Base-by-base conservation (phyloP, 805 yeast genomes). In the Candida maris region DNA sequence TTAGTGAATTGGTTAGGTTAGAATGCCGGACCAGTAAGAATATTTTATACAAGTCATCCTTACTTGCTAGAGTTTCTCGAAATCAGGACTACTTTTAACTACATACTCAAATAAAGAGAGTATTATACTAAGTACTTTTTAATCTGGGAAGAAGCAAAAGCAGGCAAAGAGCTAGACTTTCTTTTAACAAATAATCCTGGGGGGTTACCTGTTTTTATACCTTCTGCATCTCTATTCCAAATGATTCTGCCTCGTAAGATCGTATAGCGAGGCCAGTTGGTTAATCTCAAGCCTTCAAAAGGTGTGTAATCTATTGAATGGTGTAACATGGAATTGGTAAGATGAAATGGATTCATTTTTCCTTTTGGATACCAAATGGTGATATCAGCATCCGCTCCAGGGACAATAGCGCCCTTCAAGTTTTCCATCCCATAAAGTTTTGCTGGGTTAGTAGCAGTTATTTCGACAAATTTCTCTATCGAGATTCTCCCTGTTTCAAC, bases 321-420 rank as follows among this genome's bases (percentile, higher is more conserved):
- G 38, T 61, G 59, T 12, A 65, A 36, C 57, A 59, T 52, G 1
- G 37, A 47, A 37, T 64, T 64, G 23, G 37, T 48, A 19, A 61
- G 35, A 0, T 30, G 25, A 31, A 57, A 61, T 2, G 56, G 46
- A 23, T 42, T 35, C 49, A 62, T 48, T 26, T 50, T 27, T 9
- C 53, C 59, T 32, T 55, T 48, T 13, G 73, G 72, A 48, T 71
- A 67, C 75, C 76, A 70, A 19, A 70, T 59, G 3, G 65, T 67
- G 14, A 71, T 32, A 44, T 71, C 76, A 5, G 75, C 76, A 52
- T 71, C 76, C 39, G 54, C 55, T 3, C 76, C 76, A 14, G 70
- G 65, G 12, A 62, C 64, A 22, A 70, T 54, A 6, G 63, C 52
- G 4, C 76, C 76, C 42, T 70, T 70, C 34, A 38, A 46, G 13